These are phyloP conservation scores for Besnoitia besnoiti DNA, from an alignment of 169 alveolate species.

Conservation along the genomic window DNA sequence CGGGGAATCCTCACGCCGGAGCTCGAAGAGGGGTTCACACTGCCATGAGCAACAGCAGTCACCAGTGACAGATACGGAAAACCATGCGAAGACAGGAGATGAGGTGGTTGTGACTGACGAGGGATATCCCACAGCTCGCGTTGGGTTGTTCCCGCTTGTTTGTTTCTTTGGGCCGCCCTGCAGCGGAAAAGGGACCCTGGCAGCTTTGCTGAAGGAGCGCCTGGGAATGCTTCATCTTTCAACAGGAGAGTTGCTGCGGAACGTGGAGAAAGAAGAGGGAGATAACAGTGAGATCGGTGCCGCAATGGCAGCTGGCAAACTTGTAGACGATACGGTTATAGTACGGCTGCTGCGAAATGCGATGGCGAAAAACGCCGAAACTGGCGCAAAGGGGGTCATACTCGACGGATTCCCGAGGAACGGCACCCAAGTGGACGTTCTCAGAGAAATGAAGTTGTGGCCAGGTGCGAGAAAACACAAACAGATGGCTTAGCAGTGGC, in stretches of 20 bases:
- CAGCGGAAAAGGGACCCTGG: conserved; percentile 36
- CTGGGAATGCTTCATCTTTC: conserved; percentile 9
- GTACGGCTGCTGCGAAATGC: background rate
- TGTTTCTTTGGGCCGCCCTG: conserved; percentile 40
- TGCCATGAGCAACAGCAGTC: no score
- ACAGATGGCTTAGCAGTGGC: no score
- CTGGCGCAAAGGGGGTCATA: background rate
- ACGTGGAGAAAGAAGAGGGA: conserved; percentile 5
- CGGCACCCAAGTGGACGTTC: background rate
- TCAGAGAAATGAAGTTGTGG: conserved; percentile 16
- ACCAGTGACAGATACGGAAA: background rate
- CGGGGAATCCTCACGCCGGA: background rate
- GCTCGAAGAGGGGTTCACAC: background rate
- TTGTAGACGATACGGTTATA: background rate
- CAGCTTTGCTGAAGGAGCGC: background rate
- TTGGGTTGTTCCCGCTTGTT: background rate
- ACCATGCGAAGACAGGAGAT: background rate
- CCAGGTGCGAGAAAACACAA: background rate
- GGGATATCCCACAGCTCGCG: background rate
- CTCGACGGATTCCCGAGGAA: conserved; percentile 45
- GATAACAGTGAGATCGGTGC: conserved; percentile 32
- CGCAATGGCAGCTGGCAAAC: background rate
- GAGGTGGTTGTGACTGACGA: background rate
- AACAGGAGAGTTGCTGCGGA: conserved; percentile 27
- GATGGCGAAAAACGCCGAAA: background rate